Evolutionary conservation across 1,284 basidiomycete genomes (phyloP), one percentile per base, ranked within the genome.

Genomic region (Sporisorium exsertum): DNA sequence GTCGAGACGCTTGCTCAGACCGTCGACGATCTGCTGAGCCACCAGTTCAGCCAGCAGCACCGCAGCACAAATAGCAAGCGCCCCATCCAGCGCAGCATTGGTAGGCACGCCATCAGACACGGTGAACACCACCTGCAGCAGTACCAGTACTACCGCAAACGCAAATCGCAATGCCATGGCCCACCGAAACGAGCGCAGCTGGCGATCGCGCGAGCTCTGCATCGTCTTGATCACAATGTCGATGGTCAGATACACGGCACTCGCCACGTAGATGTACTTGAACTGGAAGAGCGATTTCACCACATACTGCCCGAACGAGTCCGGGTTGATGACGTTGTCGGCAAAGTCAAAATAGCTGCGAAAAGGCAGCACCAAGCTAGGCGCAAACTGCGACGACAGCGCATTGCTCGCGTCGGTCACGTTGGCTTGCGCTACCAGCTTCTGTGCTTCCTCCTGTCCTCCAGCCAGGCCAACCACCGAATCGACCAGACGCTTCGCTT

Each of bases 191-290:
- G 71, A 68, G 5, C 52, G 58, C 40, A 58, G 50, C 35, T 42
- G 37, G 43, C 58, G 55, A 33, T 52, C 24, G 20, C 10, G 35
- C 26, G 50, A 20, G 43, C 29, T 65, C 27, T 74, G 72, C 66
- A 74, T 74, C 18, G 53, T 52, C 54, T 74, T 74, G 58, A 74
- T 62, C 50, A 66, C 56, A n/a, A 70, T 69, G 32, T 70, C 67
- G 24, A 65, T 56, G 27, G 52, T 45, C 16, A 74, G 37, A 32
- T 65, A 74, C 16, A 58, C 63, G 6, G 72, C 72, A 20, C 66
- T 62, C 0, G 66, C 63, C 8, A 74, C 59, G 51, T 64, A 74
- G 55, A 74, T 74, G 56, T 74, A 74, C 29, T 74, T 70, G 63
- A 64, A 74, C 63, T 74, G 66, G 49, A 74, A 74, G 9, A 70